These are phyloP conservation scores for Apostasia ramifera DNA, from an alignment of 106 monocot genomes.

Conservation along the genomic window DNA sequence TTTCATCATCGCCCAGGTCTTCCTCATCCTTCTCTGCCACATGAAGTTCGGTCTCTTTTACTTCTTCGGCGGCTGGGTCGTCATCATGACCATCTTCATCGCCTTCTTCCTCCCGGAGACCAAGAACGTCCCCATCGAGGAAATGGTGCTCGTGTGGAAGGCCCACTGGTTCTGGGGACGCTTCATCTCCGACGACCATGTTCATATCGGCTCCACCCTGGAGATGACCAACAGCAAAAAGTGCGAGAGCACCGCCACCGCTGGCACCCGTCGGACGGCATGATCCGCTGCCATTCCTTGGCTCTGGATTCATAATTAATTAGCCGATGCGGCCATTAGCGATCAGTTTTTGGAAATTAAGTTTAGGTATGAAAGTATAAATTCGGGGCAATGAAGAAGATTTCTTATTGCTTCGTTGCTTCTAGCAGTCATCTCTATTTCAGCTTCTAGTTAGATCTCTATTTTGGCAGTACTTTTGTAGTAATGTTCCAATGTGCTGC, in stretches of 20 bases:
- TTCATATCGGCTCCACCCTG: background rate
- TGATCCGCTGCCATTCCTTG: too few relatives aligned
- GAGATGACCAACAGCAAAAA: conserved; percentile 3
- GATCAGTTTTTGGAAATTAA: too few relatives aligned
- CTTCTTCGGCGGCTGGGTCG: conserved; percentile 27
- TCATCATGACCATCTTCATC: conserved; percentile 30
- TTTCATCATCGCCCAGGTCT: conserved; percentile 30
- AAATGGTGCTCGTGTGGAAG: conserved; percentile 34
- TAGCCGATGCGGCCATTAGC: too few relatives aligned
- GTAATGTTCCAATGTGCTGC: too few relatives aligned
- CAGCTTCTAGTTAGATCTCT: too few relatives aligned
- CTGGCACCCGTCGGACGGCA: too few relatives aligned
- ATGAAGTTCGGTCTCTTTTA: conserved; percentile 26
- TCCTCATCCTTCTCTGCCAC: conserved; percentile 20
- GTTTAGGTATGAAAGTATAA: too few relatives aligned
- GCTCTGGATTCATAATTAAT: too few relatives aligned
- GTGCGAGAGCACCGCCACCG: background rate
- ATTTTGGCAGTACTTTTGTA: too few relatives aligned
- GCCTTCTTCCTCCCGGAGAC: conserved; percentile 29
- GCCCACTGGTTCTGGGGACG: conserved; percentile 29
- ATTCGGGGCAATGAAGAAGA: too few relatives aligned
- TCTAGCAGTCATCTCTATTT: too few relatives aligned
- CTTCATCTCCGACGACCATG: conserved; percentile 6
- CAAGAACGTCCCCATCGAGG: conserved; percentile 33
- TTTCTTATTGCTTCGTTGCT: too few relatives aligned